A percentile compares a stretch with the other conserved stretches of the same genome.
Conservation (phyloP, 495 filamentous ascomycete genomes). For the Penicillium maclennaniae region DNA sequence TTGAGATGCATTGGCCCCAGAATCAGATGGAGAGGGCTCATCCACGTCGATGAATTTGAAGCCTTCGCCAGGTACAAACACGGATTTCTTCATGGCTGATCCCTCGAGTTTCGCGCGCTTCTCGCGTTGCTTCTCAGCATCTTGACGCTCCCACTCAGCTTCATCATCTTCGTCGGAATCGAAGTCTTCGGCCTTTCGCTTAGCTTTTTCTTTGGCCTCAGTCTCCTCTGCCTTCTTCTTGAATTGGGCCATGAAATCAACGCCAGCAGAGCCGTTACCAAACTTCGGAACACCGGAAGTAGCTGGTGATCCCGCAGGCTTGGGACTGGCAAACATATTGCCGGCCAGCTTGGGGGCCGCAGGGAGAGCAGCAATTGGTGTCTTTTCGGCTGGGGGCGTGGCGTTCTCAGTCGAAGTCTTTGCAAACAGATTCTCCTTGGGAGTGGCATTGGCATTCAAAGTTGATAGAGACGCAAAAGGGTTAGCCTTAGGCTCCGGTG, state of each 20-base stretch:
- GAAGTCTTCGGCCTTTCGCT: conserved; percentile 53
- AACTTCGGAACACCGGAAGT: conserved; percentile 30
- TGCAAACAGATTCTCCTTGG: neutral
- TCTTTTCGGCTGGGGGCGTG: conserved; percentile 2
- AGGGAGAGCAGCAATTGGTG: conserved; percentile 2
- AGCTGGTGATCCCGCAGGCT: neutral
- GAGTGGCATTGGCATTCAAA: neutral
- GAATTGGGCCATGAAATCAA: conserved; percentile 39
- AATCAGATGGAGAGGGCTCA: conserved; percentile 6
- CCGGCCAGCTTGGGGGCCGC: conserved; percentile 19
- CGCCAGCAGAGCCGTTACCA: conserved; percentile 13
- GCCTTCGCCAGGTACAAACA: conserved; percentile 42
- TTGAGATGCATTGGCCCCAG: conserved; percentile 6
- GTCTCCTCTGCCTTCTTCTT: conserved; percentile 32
- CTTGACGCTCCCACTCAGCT: conserved; percentile 45
- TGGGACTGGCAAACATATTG: conserved; percentile 13
- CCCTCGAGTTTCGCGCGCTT: conserved; percentile 39
- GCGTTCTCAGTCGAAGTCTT: neutral
- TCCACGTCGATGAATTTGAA: conserved; percentile 35
- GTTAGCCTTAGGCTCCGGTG: conserved; percentile 5
- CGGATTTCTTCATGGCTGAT: conserved; percentile 27
- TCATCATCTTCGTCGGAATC: conserved; percentile 54
- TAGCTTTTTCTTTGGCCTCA: conserved; percentile 41
- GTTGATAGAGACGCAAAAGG: conserved; percentile 10
- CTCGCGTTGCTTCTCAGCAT: conserved; percentile 44